A percentile compares a stretch with the other conserved stretches of the same genome.
Evolutionary conservation across 495 filamentous ascomycete genomes (phyloP).

Genomic region (Lichenothelia convexa): DNA sequence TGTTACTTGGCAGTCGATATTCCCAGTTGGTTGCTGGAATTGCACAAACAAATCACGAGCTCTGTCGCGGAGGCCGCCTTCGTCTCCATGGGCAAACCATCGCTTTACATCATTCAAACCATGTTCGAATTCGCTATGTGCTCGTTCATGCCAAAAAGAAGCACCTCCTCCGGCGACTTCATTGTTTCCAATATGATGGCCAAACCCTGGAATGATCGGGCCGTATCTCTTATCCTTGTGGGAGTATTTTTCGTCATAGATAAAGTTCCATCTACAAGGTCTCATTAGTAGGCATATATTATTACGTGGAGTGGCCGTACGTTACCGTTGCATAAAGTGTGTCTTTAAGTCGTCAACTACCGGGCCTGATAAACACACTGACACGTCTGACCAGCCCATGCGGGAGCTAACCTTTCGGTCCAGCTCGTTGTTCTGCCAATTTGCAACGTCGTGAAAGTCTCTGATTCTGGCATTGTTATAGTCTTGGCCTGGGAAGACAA

Average conservation of each 20-base stretch:
- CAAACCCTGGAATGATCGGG: too few species aligned
- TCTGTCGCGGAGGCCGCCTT: background rate
- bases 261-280: conserved; percentile 96
- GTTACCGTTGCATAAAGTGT: conserved; percentile 72
- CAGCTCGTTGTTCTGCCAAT: conserved; percentile 78
- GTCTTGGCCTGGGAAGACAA: conserved; percentile 80
- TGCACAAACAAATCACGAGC: background rate
- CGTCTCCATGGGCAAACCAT: background rate
- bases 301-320: too few species aligned
- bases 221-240: conserved; percentile 42
- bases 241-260: conserved; percentile 67
- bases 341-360: conserved; percentile 57
- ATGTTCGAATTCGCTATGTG: too few species aligned
- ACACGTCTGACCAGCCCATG: conserved; percentile 92
- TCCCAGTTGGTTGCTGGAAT: conserved; percentile 17
- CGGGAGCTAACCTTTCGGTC: conserved; percentile 50
- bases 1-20: conserved; percentile 47
- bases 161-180: too few species aligned
- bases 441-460: conserved; percentile 70
- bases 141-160: too few species aligned
- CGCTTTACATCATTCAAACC: background rate
- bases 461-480: conserved; percentile 82
- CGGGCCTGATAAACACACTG: conserved; percentile 62
- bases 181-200: too few species aligned
- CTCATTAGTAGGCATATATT: too few species aligned